Conservation (phyloP, 2,329 filamentous ascomycete genomes). For the Balansia obtecta region DNA sequence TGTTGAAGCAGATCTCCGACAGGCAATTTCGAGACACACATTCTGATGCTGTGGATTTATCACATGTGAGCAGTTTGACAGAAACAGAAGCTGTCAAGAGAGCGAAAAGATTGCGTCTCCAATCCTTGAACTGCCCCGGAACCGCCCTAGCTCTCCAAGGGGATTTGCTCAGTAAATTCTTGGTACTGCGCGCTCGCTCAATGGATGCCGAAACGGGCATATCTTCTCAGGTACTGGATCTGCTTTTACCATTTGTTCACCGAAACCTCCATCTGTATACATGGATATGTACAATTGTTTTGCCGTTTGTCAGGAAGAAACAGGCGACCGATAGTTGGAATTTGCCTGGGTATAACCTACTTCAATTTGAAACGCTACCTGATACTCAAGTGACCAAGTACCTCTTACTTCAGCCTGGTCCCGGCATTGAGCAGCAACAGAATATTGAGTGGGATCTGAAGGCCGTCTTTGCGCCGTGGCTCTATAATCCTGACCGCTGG, state of each 20-base stretch:
- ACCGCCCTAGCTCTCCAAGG: slow-evolving; percentile 33
- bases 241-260: slow-evolving; percentile 56
- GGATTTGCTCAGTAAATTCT: slow-evolving; percentile 49
- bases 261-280: slow-evolving; percentile 47
- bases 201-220: slow-evolving; percentile 65
- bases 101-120: slow-evolving; percentile 49
- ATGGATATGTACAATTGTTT: slow-evolving; percentile 56
- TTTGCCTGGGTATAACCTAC: slow-evolving; percentile 38
- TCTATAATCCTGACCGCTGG: slow-evolving; percentile 52
- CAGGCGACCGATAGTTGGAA: slow-evolving; percentile 54
- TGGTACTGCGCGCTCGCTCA: slow-evolving; percentile 54
- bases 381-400: slow-evolving; percentile 46
- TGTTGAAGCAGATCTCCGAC: slow-evolving; percentile 45
- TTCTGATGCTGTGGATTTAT: slow-evolving; percentile 38
- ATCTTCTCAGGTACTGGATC: slow-evolving; percentile 51
- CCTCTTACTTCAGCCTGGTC: slow-evolving; percentile 46
- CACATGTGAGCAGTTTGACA: slow-evolving; percentile 43
- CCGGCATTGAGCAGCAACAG: slow-evolving; percentile 23
- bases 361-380: slow-evolving; percentile 49
- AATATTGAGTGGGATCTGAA: slow-evolving; percentile 52
- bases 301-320: slow-evolving; percentile 57
- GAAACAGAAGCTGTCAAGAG: slow-evolving; percentile 53
- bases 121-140: slow-evolving; percentile 40
- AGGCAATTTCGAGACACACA: slow-evolving; percentile 29
- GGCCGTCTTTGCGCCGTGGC: slow-evolving; percentile 60